Percentiles rank a stretch among this genome's conserved stretches.
Evolutionary conservation across 2,329 filamentous ascomycete genomes (phyloP).

Genomic region (Xylaria sp.): DNA sequence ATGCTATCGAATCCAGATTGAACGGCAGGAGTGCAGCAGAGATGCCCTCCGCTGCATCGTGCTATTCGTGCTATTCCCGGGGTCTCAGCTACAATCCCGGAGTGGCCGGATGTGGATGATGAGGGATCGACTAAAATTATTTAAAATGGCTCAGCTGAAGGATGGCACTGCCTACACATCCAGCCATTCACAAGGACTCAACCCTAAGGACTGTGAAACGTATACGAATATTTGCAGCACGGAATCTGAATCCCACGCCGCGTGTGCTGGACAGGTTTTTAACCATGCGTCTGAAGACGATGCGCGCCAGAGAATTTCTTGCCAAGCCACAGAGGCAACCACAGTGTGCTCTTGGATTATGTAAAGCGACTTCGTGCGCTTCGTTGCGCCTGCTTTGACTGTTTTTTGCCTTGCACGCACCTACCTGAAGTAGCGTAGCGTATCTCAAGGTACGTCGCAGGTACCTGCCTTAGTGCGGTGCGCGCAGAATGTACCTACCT

Average conservation of each 20-base stretch:
- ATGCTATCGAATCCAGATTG: constrained; percentile 54
- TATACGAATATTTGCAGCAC: neutral
- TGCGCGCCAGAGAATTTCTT: constrained; percentile 10
- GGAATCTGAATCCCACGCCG: neutral
- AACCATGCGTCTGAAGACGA: neutral
- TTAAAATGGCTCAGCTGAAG: neutral
- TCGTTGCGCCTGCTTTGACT: too few relatives aligned
- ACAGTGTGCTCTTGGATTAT: neutral
- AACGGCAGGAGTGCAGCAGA: constrained; percentile 48
- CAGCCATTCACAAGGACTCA: neutral
- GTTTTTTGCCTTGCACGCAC: too few relatives aligned
- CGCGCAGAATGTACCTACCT: too few relatives aligned
- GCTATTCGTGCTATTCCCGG: constrained; percentile 1
- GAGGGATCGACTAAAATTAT: neutral
- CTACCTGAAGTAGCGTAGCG: too few relatives aligned
- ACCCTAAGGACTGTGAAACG: neutral
- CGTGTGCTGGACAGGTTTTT: neutral
- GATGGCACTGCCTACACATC: neutral
- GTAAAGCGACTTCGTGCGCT: neutral
- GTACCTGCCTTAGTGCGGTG: too few relatives aligned
- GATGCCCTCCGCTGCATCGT: constrained; percentile 54
- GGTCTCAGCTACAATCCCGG: neutral
- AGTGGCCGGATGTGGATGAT: constrained; percentile 7
- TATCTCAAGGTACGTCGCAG: too few relatives aligned
- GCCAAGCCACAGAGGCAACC: constrained; percentile 1